Base-by-base conservation (phyloP, 257 asterid species). In the Agastache rugosa region DNA sequence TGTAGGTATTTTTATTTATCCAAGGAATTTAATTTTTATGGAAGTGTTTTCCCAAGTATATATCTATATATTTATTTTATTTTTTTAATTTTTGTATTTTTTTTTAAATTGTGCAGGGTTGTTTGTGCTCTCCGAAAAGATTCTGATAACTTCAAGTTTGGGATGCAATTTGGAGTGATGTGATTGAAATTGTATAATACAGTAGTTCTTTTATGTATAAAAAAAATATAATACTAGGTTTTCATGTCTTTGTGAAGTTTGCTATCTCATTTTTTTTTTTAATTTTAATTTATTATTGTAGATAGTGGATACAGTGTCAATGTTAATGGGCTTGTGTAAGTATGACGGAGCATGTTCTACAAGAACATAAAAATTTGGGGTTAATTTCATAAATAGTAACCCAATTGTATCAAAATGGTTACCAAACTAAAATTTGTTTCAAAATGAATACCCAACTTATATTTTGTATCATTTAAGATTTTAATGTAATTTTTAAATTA, bases 101-200 rank as follows among this genome's bases (percentile, higher is more conserved):
- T n/a, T n/a, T n/a, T n/a, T n/a, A 68, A 11, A 45, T 55, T 64
- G 1, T 75, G 89, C 91, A 92, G 96, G 96, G 86, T 6, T 90
- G 93, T 75, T 83, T 88, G 82, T 90, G 97, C 74, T 90, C 96
- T 39, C 93, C 96, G 9, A 92, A 83, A 84, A 92, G 91, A 78
- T 72, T 73, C 35, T 85, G 80, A 87, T 47, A 7, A 37, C 4
- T 14, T 22, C 61, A 31, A 35, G 41, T 31, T 61, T 31, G 69
- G 47, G 48, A 47, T 34, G 3, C n/a, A n/a, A n/a, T 5, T 12
- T 59, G 42, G 11, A 12, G 22, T 45, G 34, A 11, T 25, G 54
- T n/a, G 5, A 12, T 45, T 29, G 71, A 37, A 73, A 62, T 62
- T 73, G 77, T 62, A 62, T 12, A 5, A 34, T 48, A 20, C 0